Conservation (phyloP, 495 filamentous ascomycete genomes). For the Aspergillus saccharolyticus region DNA sequence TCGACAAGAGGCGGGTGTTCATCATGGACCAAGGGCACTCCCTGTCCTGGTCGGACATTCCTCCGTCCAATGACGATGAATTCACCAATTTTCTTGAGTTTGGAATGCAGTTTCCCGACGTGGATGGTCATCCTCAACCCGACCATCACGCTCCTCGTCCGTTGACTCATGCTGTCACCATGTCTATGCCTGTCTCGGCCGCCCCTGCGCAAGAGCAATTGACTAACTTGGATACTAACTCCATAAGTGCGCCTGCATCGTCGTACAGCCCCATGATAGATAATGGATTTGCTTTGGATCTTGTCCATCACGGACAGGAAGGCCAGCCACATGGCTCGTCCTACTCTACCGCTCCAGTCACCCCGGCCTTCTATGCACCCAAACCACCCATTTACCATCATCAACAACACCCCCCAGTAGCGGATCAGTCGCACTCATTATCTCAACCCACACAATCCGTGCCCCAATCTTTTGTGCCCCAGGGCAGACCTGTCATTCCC, state of each 20-base stretch:
- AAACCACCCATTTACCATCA: conserved; percentile 26
- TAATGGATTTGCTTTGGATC: conserved; percentile 34
- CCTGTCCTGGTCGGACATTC: conserved; percentile 41
- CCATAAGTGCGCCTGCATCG: conserved; percentile 23
- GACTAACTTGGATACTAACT: conserved; percentile 25
- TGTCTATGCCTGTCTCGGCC: conserved; percentile 30
- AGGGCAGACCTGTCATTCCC: conserved; percentile 65
- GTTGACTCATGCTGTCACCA: conserved; percentile 27
- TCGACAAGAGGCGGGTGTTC: not conserved
- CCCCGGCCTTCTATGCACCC: conserved; percentile 37
- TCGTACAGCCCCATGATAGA: conserved; percentile 33
- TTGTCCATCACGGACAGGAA: conserved; percentile 22
- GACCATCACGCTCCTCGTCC: conserved; percentile 31
- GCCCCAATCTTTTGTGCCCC: conserved; percentile 45
- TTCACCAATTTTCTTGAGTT: conserved; percentile 53
- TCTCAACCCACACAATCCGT: conserved; percentile 26
- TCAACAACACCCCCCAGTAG: conserved; percentile 54
- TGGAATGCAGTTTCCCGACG: conserved; percentile 45
- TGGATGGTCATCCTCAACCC: conserved; percentile 40
- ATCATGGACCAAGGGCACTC: conserved; percentile 39
- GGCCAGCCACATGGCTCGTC: conserved; percentile 26
- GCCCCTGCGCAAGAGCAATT: conserved; percentile 24
- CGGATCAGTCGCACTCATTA: conserved; percentile 47
- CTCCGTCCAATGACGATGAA: conserved; percentile 40
- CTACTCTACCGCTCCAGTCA: conserved; percentile 31